Evolutionary conservation across 129 eudicot species (phyloP), one percentile per base, ranked within the genome.

Genomic region (Artemisia argyi): DNA sequence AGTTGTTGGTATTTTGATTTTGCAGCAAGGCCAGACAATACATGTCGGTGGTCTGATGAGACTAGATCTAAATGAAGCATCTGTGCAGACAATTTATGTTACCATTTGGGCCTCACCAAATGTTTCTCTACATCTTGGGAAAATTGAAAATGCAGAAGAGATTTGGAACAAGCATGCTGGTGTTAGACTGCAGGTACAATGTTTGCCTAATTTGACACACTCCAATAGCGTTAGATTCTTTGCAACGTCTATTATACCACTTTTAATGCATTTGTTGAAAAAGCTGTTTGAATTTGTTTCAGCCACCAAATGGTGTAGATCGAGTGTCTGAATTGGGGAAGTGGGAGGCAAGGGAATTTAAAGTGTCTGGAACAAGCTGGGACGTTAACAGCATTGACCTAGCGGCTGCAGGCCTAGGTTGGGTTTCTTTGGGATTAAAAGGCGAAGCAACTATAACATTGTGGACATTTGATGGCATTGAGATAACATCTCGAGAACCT

Each of bases 341-440:
- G 59, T 95, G 99, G 99, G 81, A 79, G 76, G 74, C 80, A 75
- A 81, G 74, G 77, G 96, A 84, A 74, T 54, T 88, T 11, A 88
- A 88, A 74, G 95, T 85, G 78, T 79, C 91, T 5, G 99, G 99
- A 79, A 68, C 81, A 78, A 95, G 99, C 80, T 95, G 99, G 97
- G 99, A 95, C 20, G 85, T 90, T 72, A 95, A 90, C 85, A 79
- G 91, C 75, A 24, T 83, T 0, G 97, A 90, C 82, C 69, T 95
- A 68, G 82, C 91, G 7, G 85, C 81, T 58, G 99, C 99, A 15
- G 99, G 99, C 19, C 87, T 88, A 26, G 94, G 99, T 57, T 95
- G 99, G 99, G 73, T 86, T 72, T 95, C 99, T 52, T 65, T 95
- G 83, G 96, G 99, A 53, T 79, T 95, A 35, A 95, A 95, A 88